Base-by-base conservation (phyloP, 129 eudicot species). In the Ambrosia artemisiifolia region DNA sequence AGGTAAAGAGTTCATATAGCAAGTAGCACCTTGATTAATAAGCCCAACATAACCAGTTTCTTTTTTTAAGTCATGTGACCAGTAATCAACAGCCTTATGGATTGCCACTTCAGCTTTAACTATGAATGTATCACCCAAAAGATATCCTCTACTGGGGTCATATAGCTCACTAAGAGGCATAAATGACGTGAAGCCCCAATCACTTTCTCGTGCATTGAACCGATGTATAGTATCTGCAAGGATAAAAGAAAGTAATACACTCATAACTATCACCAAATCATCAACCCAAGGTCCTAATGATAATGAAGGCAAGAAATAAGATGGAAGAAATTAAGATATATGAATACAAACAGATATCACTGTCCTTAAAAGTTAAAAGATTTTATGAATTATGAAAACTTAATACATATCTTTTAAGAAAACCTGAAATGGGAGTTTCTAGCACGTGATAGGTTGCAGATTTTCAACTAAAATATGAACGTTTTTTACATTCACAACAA, bases 171-270 rank as follows among this genome's bases (percentile, higher is more conserved):
- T 65, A 55, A 93, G 91, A 38, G 96, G 96, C 96, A 93, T 93
- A 78, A 93, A 93, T 17, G 98, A 89, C 0, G 95, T 87, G 75
- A 93, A 93, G 48, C 98, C 98, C 98, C 98, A 93, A 83, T 93
- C 98, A 75, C 98, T 93, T 86, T 93, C 98, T 20, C 95, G 78
- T 2, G 90, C 85, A 86, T 83, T 86, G 62, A 93, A 93, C 79
- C 81, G 88, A 83, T 93, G 98, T 48, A 87, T 92, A 18, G 98
- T 83, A 32, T 93, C 98, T 93, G 82, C 84, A 81, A 60, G 80
- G 63, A n/a, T 2, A 71, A 68, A 79, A 63, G 33, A 14, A 8
- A 8, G 64, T 55, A 68, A 84, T 48, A 46, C 8, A 74, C 36
- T 54, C 35, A 69, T 65, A 68, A 35, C 12, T 28, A 20, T 36